Evolutionary conservation across 2,329 filamentous ascomycete genomes (phyloP), one percentile per base, ranked within the genome.

Genomic region (Didymella glomerata): DNA sequence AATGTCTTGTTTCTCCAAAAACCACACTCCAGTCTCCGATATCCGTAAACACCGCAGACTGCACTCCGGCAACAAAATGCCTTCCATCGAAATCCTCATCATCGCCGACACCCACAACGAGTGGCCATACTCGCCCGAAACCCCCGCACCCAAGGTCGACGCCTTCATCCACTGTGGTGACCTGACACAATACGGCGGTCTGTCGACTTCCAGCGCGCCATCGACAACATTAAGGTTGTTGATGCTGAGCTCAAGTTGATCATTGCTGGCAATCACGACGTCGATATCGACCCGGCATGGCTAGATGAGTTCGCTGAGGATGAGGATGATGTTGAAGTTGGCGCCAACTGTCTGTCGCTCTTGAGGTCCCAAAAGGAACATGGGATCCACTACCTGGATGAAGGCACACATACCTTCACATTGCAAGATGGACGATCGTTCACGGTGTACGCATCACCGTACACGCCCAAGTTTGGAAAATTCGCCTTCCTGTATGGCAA

Each of bases 251-350:
- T 88, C 4, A 88, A 87, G 63, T 74, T 88, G 25, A 79, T 87
- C 36, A 87, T 88, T 52, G 82, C 85, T 0, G 85, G 85, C 0
- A 88, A 88, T 68, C 86, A 88, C 72, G 85, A 88, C 65, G 74
- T 86, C 18, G 82, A 81, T 2, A 78, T 88, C 0, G 84, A 88
- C 62, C 71, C 76, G 48, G 71, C 28, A 2, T 66, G 58, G 44
- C 14, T 57, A 7, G 20, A 36, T 1, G 18, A 57, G n/a, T 52
- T 53, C 28, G 41, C 28, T 13, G 54, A 56, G 16, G 50, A 51
- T 5, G 48, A 62, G 61, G 41, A 61, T n/a, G 45, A 77, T 77
- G 16, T 76, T 75, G 55, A 71, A 71, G 42, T n/a, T 7, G 45
- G 45, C 20, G 38, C 45, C 3, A 22, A 44, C 13, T 45, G 67